Evolutionary conservation across 2,329 filamentous ascomycete species (phyloP), one percentile per base, ranked within the genome.

Genomic region (Raffaelea ambrosiae): DNA sequence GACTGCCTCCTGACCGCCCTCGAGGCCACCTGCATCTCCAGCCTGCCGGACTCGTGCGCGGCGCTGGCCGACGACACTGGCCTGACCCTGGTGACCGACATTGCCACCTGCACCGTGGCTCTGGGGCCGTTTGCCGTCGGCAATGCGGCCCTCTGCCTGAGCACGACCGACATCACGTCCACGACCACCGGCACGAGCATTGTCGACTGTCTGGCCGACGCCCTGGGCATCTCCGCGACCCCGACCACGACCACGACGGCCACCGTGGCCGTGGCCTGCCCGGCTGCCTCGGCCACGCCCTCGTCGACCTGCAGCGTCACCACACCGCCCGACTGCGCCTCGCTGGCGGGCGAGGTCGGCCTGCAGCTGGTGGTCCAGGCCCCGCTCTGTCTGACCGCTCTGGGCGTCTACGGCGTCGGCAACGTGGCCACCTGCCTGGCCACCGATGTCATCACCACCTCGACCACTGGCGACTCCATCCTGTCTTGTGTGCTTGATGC

Each of bases 401-500:
- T 55, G 16, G 63, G 62, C 13, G 51, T 61, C 29, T 56, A 56
- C 42, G 57, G 52, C 16, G 50, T 57, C 45, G 56, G 51, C 47
- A 44, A 46, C 9, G 46, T 42, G 2, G 44, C 44, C 7, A 3
- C 18, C 2, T 55, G 52, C 31, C 36, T 54, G 31, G 41, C 40
- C 22, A 47, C 40, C 5, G 21, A 19, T 13, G 33, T 43, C 19
- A 35, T 53, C 9, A 49, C 40, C 20, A 4, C 21, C 2, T 3
- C 38, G 1, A 46, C 41, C 5, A 44, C 40, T 8, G 54, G 52
- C 14, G 35, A 38, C 35, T 31, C 29, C 13, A 43, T 54, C 14
- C 13, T 54, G 19, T 14, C 21, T 19, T 55, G 54, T 22, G 16
- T 52, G 14, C 10, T 16, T 19, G 22, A 16, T 3, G 52, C 52